Evolutionary conservation across 352 stramenopile species (phyloP), one percentile per base, ranked within the genome.

Genomic region (Pythium vanterpoolii): DNA sequence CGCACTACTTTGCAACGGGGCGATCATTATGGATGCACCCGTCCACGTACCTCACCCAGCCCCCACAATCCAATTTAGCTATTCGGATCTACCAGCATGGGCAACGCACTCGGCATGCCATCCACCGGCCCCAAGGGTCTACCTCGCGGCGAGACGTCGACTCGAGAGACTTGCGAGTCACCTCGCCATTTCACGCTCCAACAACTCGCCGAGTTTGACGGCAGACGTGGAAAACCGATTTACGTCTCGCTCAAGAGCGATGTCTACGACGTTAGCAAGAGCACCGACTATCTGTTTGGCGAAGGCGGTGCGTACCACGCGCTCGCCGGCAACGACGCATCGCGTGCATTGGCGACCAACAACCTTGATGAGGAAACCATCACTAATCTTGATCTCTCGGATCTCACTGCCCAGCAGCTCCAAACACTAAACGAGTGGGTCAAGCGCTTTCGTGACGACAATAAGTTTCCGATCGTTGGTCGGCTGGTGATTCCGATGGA

Each of bases 221-320:
- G 92, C 16, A 77, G 66, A 10, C 57, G 83, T 66, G 62, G 79
- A 27, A 90, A 90, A 21, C 82, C 86, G 11, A 87, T 98, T 14
- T 98, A 98, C 72, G 75, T 98, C 5, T 90, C 90, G 7, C 54
- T 98, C 5, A 74, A 82, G 56, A 93, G 93, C 24, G 92, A 91
- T 16, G 88, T 99, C 2, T 99, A 97, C 77, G 93, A 99, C 73
- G 93, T 98, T 24, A 94, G 74, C 24, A 73, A 76, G 19, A 90
- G 85, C 56, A 75, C 96, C 47, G 77, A 97, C 43, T 83, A 45
- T 23, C 9, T 96, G 62, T 99, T 98, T 66, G 94, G 93, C 30
- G 79, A 86, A 8, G 80, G 74, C n/a, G 93, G 93, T 21, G 73
- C 77, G 11, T 96, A 96, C 60, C 72, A 88, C 60, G 58, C 77